Conservation (phyloP, 371 early-diverging fungal species). For the Entomophthora muscae region DNA sequence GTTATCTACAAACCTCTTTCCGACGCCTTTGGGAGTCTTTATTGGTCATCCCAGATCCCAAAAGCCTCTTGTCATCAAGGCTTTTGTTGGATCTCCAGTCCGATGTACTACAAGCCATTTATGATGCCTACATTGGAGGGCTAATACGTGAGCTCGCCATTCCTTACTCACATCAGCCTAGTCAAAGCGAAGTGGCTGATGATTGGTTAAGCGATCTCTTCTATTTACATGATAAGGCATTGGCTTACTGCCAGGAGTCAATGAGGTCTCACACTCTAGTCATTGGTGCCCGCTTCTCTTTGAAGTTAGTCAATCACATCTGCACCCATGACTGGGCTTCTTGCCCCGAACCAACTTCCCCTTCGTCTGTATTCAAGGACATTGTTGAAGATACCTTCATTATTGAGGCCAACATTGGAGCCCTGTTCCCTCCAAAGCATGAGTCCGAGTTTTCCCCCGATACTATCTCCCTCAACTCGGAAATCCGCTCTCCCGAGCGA, state of each 20-base stretch:
- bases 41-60: neutral
- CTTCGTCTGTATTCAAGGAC: neutral
- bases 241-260: neutral
- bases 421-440: neutral
- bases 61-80: neutral
- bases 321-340: neutral
- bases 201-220: neutral
- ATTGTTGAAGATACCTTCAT: neutral
- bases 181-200: neutral
- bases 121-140: neutral
- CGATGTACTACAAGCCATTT: neutral
- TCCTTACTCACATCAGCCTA: slow-evolving; percentile 4
- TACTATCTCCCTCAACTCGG: neutral
- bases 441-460: neutral
- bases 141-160: neutral
- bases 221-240: neutral
- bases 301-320: neutral
- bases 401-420: neutral
- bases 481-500: neutral
- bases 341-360: neutral
- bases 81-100: neutral
- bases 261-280: neutral
- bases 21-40: neutral
- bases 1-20: neutral
- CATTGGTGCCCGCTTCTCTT: neutral